A percentile compares a stretch with the other conserved stretches of the same genome.
Evolutionary conservation across 352 stramenopile genomes (phyloP).

Genomic region (Elongisporangium undulatum): DNA sequence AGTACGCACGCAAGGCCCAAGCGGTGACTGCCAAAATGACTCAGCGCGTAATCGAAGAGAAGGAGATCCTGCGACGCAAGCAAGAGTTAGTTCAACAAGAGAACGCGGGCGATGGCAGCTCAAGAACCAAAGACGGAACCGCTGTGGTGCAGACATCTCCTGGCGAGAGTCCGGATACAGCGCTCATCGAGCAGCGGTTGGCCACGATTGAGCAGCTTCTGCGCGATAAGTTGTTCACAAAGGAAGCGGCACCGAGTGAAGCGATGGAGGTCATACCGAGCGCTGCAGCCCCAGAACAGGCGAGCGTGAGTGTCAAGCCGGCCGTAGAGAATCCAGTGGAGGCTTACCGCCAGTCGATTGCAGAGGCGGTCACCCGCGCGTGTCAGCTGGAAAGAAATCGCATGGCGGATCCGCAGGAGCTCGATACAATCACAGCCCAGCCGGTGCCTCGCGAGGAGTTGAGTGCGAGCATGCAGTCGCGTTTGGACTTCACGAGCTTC

Average conservation of each 20-base stretch:
- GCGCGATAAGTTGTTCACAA: background rate
- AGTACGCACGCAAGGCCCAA: slow-evolving; percentile 41
- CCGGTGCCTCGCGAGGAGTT: slow-evolving; percentile 9
- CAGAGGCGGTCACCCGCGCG: slow-evolving; percentile 6
- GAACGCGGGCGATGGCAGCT: background rate
- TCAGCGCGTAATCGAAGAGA: slow-evolving; percentile 46
- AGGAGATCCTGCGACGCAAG: slow-evolving; percentile 34
- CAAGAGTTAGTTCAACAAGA: slow-evolving; percentile 16
- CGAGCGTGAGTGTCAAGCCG: background rate
- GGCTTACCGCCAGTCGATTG: slow-evolving; percentile 3
- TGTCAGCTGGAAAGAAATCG: background rate
- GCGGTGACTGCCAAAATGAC: slow-evolving; percentile 43
- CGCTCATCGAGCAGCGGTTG: slow-evolving; percentile 12
- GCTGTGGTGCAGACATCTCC: background rate
- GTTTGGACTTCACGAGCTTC: slow-evolving; percentile 23
- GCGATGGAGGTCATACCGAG: background rate
- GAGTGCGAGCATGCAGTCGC: slow-evolving; percentile 22
- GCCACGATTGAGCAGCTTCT: slow-evolving; percentile 16
- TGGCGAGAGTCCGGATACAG: no score
- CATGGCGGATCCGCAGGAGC: background rate
- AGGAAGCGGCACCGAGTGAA: background rate
- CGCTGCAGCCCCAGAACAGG: background rate
- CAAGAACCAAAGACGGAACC: background rate
- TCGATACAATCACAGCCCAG: background rate
- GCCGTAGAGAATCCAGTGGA: background rate